phyloP scores from a whole-genome alignment of 2,329 filamentous ascomycete genomes.

The Rutstroemia sp. region DNA sequence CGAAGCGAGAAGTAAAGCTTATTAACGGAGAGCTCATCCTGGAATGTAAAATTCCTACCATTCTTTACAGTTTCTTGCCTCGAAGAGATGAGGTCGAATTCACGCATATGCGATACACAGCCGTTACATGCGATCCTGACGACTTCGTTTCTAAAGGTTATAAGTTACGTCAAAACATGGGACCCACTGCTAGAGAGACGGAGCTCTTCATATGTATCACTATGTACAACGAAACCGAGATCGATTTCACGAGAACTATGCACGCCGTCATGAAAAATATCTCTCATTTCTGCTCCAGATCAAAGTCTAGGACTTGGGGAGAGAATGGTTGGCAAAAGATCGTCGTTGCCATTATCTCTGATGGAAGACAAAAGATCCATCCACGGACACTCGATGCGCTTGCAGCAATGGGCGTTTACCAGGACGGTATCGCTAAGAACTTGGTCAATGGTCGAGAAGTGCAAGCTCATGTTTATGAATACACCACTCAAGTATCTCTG shows the following conservation, averaged over 20 bases:
- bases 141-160: conserved; percentile 86
- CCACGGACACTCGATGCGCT: conserved; percentile 88
- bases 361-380: conserved; percentile 89
- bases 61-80: conserved; percentile 93
- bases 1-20: conserved; percentile 87
- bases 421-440: conserved; percentile 98
- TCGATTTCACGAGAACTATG: conserved; percentile 95
- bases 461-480: conserved; percentile 96
- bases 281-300: conserved; percentile 87
- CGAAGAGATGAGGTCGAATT: conserved; percentile 91
- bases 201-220: conserved; percentile 96
- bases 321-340: conserved; percentile 99
- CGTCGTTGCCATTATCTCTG: conserved; percentile 92
- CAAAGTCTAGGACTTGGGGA: conserved; percentile 91
- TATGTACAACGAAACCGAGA: conserved; percentile 99
- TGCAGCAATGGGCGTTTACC: conserved; percentile 95
- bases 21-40: conserved; percentile 97
- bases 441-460: conserved; percentile 94
- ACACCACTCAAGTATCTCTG: conserved; percentile 94
- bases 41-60: conserved; percentile 98
- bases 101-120: conserved; percentile 97
- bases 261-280: conserved; percentile 99
- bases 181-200: conserved; percentile 75
- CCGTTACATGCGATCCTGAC: conserved; percentile 95
- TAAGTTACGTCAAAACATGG: conserved; percentile 86